Percentiles rank a stretch among this genome's conserved stretches.
Conservation (phyloP, 202 grass and related monocot genomes). For the Elaeis oleifera region DNA sequence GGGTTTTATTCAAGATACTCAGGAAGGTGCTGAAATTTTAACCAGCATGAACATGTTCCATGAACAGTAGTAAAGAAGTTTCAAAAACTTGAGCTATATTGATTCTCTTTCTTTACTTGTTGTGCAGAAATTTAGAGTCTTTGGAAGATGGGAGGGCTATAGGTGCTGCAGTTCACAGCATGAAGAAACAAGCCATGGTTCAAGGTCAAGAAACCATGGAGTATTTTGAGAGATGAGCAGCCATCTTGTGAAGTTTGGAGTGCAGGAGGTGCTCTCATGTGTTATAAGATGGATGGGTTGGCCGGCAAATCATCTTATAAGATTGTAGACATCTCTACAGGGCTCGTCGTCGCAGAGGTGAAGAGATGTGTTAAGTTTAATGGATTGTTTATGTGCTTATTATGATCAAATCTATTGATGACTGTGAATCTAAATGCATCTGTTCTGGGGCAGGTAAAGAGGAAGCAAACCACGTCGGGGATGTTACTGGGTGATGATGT, state of each 20-base stretch:
- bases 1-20: background rate
- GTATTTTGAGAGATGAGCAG: slow-evolving; percentile 21
- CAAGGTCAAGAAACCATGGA: slow-evolving; percentile 40
- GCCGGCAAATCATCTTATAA: slow-evolving; percentile 24
- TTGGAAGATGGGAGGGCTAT: slow-evolving; percentile 64
- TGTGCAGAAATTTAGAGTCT: slow-evolving; percentile 41
- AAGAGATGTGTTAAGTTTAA: background rate
- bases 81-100: too few relatives aligned
- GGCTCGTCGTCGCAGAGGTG: slow-evolving; percentile 47
- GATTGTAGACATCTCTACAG: slow-evolving; percentile 37
- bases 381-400: background rate
- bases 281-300: slow-evolving; percentile 51
- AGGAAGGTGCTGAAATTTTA: slow-evolving; percentile 3
- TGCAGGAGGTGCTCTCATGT: slow-evolving; percentile 12
- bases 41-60: too few relatives aligned
- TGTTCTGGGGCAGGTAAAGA: slow-evolving; percentile 46
- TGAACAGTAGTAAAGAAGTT: too few relatives aligned
- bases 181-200: slow-evolving; percentile 40
- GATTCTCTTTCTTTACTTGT: too few relatives aligned
- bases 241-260: slow-evolving; percentile 33
- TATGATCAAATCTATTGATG: background rate
- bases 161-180: slow-evolving; percentile 28
- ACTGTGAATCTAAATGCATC: background rate
- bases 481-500: slow-evolving; percentile 58
- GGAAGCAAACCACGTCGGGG: slow-evolving; percentile 64